Base-by-base conservation (phyloP, 768 basidiomycete species). In the Lepiota brunneoincarnata region DNA sequence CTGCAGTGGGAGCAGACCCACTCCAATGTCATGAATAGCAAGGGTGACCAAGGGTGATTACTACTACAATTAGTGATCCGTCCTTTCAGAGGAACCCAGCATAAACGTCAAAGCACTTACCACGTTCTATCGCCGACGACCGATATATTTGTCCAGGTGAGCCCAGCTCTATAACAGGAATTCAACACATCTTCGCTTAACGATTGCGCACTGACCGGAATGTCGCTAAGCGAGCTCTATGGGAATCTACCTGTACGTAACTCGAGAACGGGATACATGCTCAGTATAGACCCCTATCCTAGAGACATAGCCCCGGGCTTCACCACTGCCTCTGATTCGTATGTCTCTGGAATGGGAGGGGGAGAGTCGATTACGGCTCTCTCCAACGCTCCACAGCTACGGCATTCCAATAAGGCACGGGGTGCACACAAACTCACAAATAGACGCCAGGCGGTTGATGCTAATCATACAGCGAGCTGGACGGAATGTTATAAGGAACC, bases 71-170 rank as follows among this genome's bases (percentile, higher is more conserved):
- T 11, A 42, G 21, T 54, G 53, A 54, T 48, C 53, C 53, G 53
- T 37, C 53, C 24, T 45, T 35, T 6, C 21, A 44, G 34, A 44
- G 20, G 20, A n/a, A 11, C 37, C 50, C 50, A 28, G 36, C 26
- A 46, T 20, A 21, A 24, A 54, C 43, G 43, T 21, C 28, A 18
- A 35, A 43, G 26, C 36, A 3, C 35, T 21, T 48, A 48, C 53
- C 53, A 20, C 53, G 46, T 54, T 40, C 40, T 48, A 54, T 46
- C 46, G 21, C 53, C 53, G 53, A 40, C 36, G 37, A 34, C 53
- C 45, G 37, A 42, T 54, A 40, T 35, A 24, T 21, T 26, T 39
- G 34, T 35, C 21, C 14, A 21, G 31, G 17, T 26, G 23, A 38
- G 23, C 28, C 10, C 31, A 15, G 21, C 36, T 45, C 45, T 23